Conservation (phyloP, 768 basidiomycete genomes). For the Agaricus subrufescens region DNA sequence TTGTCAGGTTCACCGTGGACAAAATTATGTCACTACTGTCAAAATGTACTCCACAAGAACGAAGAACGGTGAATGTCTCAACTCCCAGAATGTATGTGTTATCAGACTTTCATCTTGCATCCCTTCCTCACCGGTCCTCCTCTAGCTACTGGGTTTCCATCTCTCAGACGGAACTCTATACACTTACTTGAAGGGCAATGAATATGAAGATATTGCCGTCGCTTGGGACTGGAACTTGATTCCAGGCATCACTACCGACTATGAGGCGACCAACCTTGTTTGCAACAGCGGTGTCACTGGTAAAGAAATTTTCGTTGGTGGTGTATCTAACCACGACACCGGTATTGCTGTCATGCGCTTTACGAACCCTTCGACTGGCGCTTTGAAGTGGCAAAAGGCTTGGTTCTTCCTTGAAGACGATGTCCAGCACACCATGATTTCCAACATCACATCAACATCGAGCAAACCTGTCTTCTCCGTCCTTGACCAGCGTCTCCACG, state of each 20-base stretch:
- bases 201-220: constrained; percentile 70
- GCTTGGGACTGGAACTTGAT: constrained; percentile 79
- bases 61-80: constrained; percentile 60
- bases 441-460: constrained; percentile 41
- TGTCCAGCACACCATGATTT: constrained; percentile 58
- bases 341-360: constrained; percentile 65
- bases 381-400: constrained; percentile 59
- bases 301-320: constrained; percentile 58
- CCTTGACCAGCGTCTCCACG: constrained; percentile 57
- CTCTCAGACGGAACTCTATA: constrained; percentile 61
- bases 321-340: constrained; percentile 49
- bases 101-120: neutral
- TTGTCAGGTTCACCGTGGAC: constrained; percentile 55
- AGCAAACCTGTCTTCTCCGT: constrained; percentile 53
- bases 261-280: constrained; percentile 46
- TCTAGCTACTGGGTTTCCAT: constrained; percentile 62
- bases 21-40: constrained; percentile 52
- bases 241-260: constrained; percentile 68
- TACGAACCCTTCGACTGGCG: constrained; percentile 53
- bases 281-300: constrained; percentile 45
- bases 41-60: constrained; percentile 62
- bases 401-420: constrained; percentile 72
- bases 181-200: constrained; percentile 60
- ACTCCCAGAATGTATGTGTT: constrained; percentile 49
- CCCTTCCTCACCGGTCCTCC: constrained; percentile 1